phyloP scores from a whole-genome alignment of 192 early-diverging fungal genomes.

The Coemansia sp. region DNA sequence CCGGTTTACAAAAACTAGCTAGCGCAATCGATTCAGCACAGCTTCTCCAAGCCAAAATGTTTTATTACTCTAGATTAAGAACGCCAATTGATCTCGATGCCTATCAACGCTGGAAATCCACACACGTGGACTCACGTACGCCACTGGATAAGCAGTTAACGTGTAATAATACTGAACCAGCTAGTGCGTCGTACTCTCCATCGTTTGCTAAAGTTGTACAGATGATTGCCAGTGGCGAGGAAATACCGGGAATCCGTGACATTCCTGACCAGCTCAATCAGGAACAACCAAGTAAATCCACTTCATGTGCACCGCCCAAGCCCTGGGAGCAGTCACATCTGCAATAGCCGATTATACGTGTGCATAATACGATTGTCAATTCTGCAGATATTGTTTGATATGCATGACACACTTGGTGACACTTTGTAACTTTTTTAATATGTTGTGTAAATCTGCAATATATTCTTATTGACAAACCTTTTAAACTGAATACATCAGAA shows the following conservation, averaged over 20 bases:
- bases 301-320: slow-evolving; percentile 30
- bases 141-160: not conserved
- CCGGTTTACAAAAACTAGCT: slow-evolving; percentile 25
- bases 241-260: slow-evolving; percentile 31
- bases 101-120: slow-evolving; percentile 29
- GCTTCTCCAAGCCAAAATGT: slow-evolving; percentile 23
- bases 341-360: no score
- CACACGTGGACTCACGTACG: not conserved
- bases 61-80: slow-evolving; percentile 31
- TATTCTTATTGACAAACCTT: no score
- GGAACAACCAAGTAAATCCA: slow-evolving; percentile 30
- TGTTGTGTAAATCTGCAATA: no score
- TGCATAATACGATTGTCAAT: no score
- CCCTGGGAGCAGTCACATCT: slow-evolving; percentile 32
- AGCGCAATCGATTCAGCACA: slow-evolving; percentile 3
- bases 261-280: slow-evolving; percentile 43
- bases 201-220: slow-evolving; percentile 43
- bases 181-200: slow-evolving; percentile 17
- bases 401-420: no score
- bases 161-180: not conserved
- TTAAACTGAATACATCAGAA: no score
- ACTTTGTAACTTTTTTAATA: no score
- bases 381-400: no score
- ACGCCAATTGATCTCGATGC: slow-evolving; percentile 13
- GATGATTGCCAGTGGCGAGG: slow-evolving; percentile 23